A percentile compares a stretch with the other conserved stretches of the same genome.
Evolutionary conservation across 1,139 yeast species (phyloP).

Genomic region (Wickerhamomyces sp.): DNA sequence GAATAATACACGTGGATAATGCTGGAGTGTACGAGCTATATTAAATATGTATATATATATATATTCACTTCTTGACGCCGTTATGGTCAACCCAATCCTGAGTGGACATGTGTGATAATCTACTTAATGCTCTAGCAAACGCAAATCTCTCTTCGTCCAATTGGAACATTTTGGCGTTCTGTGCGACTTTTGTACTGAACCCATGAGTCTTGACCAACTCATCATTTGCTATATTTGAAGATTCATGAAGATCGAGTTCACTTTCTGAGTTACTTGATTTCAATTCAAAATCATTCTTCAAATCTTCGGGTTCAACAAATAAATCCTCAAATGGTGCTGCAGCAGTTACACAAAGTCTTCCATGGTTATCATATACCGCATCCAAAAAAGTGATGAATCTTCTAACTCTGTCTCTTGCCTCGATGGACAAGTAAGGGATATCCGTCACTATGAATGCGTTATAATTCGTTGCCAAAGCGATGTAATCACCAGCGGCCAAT

Average conservation of each 20-base stretch:
- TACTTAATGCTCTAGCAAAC: slow-evolving; percentile 87
- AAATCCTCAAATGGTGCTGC: slow-evolving; percentile 81
- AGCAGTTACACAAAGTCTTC: slow-evolving; percentile 82
- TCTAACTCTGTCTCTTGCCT: slow-evolving; percentile 78
- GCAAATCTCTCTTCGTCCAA: slow-evolving; percentile 95
- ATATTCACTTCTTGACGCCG: slow-evolving; percentile 20
- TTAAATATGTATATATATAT: background rate
- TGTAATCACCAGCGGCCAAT: slow-evolving; percentile 92
- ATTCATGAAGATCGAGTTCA: slow-evolving; percentile 13
- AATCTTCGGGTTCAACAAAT: slow-evolving; percentile 78
- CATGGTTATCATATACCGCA: slow-evolving; percentile 89
- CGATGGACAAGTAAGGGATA: slow-evolving; percentile 76
- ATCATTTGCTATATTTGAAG: slow-evolving; percentile 37
- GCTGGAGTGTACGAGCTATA: background rate
- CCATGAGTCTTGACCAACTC: slow-evolving; percentile 67
- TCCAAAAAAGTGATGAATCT: slow-evolving; percentile 91
- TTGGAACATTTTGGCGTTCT: slow-evolving; percentile 76
- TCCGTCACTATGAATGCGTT: slow-evolving; percentile 81
- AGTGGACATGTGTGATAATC: slow-evolving; percentile 91
- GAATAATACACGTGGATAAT: background rate
- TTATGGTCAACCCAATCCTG: slow-evolving; percentile 75
- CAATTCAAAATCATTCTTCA: slow-evolving; percentile 52
- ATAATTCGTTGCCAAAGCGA: slow-evolving; percentile 74
- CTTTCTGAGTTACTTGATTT: slow-evolving; percentile 11
- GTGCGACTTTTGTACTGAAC: slow-evolving; percentile 68